phyloP scores from a whole-genome alignment of 2,329 filamentous ascomycete species.

The Monilinia fructigena region DNA sequence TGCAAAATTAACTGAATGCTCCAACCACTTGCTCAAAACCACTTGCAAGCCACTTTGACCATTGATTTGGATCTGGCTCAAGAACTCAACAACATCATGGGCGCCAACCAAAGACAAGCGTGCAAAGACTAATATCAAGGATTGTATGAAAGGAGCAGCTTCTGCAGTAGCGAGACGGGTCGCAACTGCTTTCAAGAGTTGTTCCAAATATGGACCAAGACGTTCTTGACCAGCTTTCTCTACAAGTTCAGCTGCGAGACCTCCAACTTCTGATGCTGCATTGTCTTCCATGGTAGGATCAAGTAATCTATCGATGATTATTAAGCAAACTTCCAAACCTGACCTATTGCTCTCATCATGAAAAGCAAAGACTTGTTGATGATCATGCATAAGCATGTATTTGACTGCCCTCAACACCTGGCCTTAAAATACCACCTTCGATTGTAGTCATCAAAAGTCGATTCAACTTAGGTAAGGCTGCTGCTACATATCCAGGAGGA shows the following conservation, averaged over 20 bases:
- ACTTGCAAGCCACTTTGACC: conserved; percentile 81
- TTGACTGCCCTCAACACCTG: conserved; percentile 83
- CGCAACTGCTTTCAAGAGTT: conserved; percentile 86
- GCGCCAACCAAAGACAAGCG: conserved; percentile 82
- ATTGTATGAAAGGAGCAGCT: conserved; percentile 89
- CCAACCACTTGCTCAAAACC: conserved; percentile 91
- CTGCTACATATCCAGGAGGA: conserved; percentile 79
- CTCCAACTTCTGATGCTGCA: conserved; percentile 92
- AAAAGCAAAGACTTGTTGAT: conserved; percentile 86
- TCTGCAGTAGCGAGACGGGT: conserved; percentile 78
- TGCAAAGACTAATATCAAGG: conserved; percentile 91
- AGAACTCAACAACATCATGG: conserved; percentile 86
- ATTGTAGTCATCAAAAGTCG: conserved; percentile 75
- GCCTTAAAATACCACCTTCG: conserved; percentile 86
- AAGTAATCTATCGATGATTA: conserved; percentile 89
- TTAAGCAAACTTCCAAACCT: conserved; percentile 82
- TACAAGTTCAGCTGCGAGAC: conserved; percentile 88
- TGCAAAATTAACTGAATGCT: conserved; percentile 96
- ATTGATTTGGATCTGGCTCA: conserved; percentile 78
- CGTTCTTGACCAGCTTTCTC: conserved; percentile 92
- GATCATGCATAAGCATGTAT: conserved; percentile 85
- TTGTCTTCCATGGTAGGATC: conserved; percentile 85
- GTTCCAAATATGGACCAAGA: conserved; percentile 83
- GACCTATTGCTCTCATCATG: conserved; percentile 75
- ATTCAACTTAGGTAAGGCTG: conserved; percentile 83